phyloP scores from a whole-genome alignment of 108 stramenopile species.

The Skeletonema grethae region DNA sequence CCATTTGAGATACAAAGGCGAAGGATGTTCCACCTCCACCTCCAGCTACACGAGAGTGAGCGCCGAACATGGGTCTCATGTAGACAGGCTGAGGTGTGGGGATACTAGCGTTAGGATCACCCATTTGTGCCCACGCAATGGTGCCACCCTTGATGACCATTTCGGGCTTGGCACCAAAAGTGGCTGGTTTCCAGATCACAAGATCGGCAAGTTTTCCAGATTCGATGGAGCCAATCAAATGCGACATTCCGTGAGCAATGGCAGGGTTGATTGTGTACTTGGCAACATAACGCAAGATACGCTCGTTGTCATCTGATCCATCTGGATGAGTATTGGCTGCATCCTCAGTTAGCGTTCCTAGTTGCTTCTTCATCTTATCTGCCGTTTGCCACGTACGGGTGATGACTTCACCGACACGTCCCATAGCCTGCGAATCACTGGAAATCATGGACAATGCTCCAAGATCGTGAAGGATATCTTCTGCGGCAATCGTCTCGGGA shows the following conservation, averaged over 20 bases:
- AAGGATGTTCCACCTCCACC: conserved; percentile 61
- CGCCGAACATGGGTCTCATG: conserved; percentile 98
- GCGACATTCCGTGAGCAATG: conserved; percentile 95
- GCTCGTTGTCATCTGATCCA: conserved; percentile 86
- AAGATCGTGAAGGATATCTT: conserved; percentile 97
- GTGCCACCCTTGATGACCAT: conserved; percentile 96
- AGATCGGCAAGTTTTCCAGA: conserved; percentile 95
- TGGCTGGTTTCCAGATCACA: conserved; percentile 91
- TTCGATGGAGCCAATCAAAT: conserved; percentile 93
- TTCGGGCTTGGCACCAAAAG: conserved; percentile 97
- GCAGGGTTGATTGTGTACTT: conserved; percentile 99
- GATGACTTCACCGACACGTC: conserved; percentile 97
- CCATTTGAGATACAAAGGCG: conserved; percentile 89
- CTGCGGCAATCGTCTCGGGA: conserved; percentile 97
- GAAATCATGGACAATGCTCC: conserved; percentile 96
- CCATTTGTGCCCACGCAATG: conserved; percentile 97
- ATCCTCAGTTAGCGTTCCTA: conserved; percentile 88
- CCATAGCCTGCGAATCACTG: conserved; percentile 95
- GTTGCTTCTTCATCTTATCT: conserved; percentile 98
- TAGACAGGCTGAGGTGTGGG: conserved; percentile 96
- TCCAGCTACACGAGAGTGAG: conserved; percentile 49
- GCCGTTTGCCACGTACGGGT: conserved; percentile 98
- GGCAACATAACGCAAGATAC: conserved; percentile 93
- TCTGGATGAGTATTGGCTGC: conserved; percentile 36
- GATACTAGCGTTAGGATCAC: conserved; percentile 97